Base-by-base conservation (phyloP, 805 yeast species). In the Kazachstania martiniae region DNA sequence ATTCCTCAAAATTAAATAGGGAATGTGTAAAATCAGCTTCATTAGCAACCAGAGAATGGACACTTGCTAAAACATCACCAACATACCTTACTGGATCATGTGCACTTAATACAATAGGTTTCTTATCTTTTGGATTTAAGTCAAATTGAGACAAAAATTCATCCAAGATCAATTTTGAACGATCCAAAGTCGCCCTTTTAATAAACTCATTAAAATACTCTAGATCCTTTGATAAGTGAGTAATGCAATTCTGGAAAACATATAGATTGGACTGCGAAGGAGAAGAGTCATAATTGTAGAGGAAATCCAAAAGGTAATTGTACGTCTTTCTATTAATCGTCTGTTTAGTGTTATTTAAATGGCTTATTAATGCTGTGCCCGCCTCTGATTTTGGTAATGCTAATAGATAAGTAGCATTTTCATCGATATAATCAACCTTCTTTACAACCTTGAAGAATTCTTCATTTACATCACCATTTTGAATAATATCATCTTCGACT, bases 1-100 rank as follows among this genome's bases (percentile, higher is more conserved):
- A 34, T 17, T 43, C 27, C 24, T 47, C 38, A 28, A 62, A 57
- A 28, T 67, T 66, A 34, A 89, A 76, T 31, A 89, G 57, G 13
- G 75, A 66, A 7, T 66, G 66, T 4, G 89, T 66, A 19, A 78
- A 65, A 49, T 91, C 98, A 25, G 75, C 68, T 54, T 91, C 98
- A 56, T 84, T 83, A 4, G 86, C 94, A 19, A 86, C 76, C 4
- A 83, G 68, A 2, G 87, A 72, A 51, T 91, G 96, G 2, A 86
- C 68, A 62, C 81, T 82, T 0, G 97, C 97, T 24, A 91, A 60
- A 21, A 91, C 66, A 51, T 86, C 95, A 17, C 96, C 94, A 12
- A 84, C 63, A 41, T 77, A 87, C 34, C 95, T 65, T 17, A 76
- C 63, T 1, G 95, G 82, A 51, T 89, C 95, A 51, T 80, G 80